These are phyloP conservation scores for Daphne laureola DNA, from an alignment of 441 rosid genomes.

Conservation along the genomic window DNA sequence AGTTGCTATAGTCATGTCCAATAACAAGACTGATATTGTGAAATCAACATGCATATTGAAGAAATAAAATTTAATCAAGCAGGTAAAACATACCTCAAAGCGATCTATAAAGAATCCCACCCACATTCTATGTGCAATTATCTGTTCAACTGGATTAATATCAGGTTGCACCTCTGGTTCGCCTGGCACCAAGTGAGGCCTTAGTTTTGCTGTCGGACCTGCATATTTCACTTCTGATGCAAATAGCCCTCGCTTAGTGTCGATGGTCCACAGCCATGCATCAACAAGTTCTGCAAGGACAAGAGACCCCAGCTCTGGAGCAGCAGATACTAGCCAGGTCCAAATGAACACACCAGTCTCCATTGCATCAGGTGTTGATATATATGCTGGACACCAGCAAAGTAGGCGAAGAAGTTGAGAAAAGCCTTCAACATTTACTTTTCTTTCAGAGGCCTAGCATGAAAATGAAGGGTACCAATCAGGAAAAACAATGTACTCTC, in stretches of 20 bases:
- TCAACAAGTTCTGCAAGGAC: conserved; percentile 98
- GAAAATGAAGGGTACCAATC: conserved; percentile 16
- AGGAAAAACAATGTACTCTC: conserved; percentile 12
- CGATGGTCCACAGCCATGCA: conserved; percentile 99
- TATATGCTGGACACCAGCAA: conserved; percentile 99
- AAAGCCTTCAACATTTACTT: conserved; percentile 78
- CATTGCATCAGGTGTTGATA: conserved; percentile 92
- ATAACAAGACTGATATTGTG: no score
- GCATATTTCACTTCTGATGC: conserved; percentile 72
- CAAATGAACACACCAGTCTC: conserved; percentile 96
- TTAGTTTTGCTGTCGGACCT: conserved; percentile 92
- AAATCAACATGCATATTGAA: background rate
- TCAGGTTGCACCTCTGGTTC: conserved; percentile 77
- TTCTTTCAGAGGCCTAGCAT: conserved; percentile 62
- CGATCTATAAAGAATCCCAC: conserved; percentile 95
- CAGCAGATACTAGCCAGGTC: conserved; percentile 99
- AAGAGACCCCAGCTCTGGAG: conserved; percentile 86
- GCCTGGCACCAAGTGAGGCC: conserved; percentile 95
- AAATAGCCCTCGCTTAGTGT: conserved; percentile 92
- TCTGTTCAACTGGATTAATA: conserved; percentile 81
- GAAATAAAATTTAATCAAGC: conserved; percentile 8
- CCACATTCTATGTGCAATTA: conserved; percentile 94
- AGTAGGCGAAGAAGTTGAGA: conserved; percentile 91
- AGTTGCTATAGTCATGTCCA: no score
- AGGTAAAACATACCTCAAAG: conserved; percentile 60